Conservation (phyloP, 2,329 filamentous ascomycete species). For the Colletotrichum gloeosporioides region DNA sequence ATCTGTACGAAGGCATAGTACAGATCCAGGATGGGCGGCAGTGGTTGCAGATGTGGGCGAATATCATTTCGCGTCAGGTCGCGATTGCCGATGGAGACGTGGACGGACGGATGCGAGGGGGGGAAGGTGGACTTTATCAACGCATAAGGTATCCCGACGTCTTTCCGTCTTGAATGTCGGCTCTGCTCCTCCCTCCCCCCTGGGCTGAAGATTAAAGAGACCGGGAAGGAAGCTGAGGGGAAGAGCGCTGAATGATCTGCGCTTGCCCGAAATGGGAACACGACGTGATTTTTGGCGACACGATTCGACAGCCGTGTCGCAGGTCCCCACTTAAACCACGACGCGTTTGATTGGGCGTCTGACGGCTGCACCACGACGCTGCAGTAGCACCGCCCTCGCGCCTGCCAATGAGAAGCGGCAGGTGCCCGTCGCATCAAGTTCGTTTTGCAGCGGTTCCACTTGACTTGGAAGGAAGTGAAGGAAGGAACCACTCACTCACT, state of each 20-base stretch:
- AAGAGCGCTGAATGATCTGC: neutral
- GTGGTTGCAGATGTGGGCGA: neutral
- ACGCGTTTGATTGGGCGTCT: conserved; percentile 16
- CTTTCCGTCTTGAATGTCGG: neutral
- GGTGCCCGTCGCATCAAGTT: conserved; percentile 3
- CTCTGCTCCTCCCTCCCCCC: neutral
- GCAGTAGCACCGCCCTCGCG: conserved; percentile 4
- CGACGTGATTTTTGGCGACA: neutral
- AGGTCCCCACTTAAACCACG: neutral
- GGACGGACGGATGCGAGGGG: neutral
- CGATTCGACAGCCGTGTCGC: neutral
- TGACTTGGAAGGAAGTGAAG: neutral
- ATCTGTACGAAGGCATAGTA: neutral
- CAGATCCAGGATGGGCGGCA: neutral
- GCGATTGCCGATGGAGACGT: neutral
- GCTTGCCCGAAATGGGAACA: neutral
- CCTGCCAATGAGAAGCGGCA: neutral
- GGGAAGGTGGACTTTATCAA: neutral
- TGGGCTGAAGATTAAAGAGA: neutral
- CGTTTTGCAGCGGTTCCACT: neutral
- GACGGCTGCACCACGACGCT: neutral
- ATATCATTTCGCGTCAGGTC: neutral
- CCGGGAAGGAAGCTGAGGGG: neutral
- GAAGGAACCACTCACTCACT: neutral
- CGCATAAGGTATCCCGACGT: neutral